A percentile compares a stretch with the other conserved stretches of the same genome.
Conservation (phyloP, 805 yeast genomes). For the Ascoidea tarda region DNA sequence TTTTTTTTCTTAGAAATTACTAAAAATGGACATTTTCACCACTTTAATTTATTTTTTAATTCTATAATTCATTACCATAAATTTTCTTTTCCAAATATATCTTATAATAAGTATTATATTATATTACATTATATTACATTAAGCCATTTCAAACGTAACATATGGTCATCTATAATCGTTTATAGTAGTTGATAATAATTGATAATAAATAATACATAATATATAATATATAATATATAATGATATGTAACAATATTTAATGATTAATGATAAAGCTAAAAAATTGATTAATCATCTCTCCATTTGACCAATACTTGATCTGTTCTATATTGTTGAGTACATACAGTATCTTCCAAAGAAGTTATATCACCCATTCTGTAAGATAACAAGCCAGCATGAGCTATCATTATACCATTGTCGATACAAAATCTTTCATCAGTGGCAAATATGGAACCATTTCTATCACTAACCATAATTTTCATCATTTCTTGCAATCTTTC, state of each 20-base stretch:
- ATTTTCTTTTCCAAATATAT: background rate
- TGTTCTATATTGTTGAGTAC: constrained; percentile 88
- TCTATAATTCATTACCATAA: background rate
- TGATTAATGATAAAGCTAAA: background rate
- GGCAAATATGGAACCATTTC: constrained; percentile 82
- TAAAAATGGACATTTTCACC: background rate
- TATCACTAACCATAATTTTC: constrained; percentile 83
- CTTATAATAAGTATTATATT: too few relatives aligned
- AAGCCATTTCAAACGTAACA: too few relatives aligned
- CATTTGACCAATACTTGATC: constrained; percentile 86
- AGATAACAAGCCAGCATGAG: constrained; percentile 88
- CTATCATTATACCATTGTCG: constrained; percentile 98
- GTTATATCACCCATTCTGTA: constrained; percentile 58
- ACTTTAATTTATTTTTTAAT: background rate
- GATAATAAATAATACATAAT: background rate
- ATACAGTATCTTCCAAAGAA: constrained; percentile 48
- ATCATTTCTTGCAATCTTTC: constrained; percentile 89
- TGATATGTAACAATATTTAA: background rate
- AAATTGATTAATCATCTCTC: constrained; percentile 44
- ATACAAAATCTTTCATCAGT: constrained; percentile 96
- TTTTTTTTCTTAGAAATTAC: too few relatives aligned
- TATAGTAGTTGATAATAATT: background rate
- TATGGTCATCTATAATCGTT: background rate
- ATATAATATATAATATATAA: background rate
- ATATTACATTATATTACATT: too few relatives aligned